phyloP scores from a whole-genome alignment of 306 rosid species.

The Prinsepia uniflora region DNA sequence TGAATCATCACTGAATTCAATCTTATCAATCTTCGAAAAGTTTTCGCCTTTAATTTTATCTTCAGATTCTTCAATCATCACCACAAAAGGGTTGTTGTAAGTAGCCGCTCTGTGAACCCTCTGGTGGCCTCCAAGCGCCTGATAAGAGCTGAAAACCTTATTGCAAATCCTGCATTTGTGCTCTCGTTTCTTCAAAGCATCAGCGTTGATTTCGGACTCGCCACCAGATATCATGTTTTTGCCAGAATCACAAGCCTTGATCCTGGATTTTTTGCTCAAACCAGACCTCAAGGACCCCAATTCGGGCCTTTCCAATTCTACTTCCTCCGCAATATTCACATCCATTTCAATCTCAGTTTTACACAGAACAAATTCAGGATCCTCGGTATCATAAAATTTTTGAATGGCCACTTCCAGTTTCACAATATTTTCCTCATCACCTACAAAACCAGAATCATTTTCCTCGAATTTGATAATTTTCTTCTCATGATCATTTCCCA shows the following conservation, averaged over 20 bases:
- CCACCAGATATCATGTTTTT: conserved; percentile 2
- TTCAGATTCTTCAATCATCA: conserved; percentile 8
- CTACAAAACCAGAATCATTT: conserved; percentile 20
- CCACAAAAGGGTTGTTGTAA: neutral
- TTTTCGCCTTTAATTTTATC: neutral
- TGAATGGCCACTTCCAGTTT: conserved; percentile 1
- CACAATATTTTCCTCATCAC: neutral
- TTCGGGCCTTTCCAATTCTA: neutral
- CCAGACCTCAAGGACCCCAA: conserved; percentile 13
- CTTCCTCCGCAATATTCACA: neutral
- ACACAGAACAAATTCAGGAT: neutral
- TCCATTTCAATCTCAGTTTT: conserved; percentile 5
- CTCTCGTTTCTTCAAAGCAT: conserved; percentile 20
- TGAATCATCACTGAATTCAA: conserved; percentile 11
- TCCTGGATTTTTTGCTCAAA: conserved; percentile 16
- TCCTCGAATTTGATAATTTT: conserved; percentile 9
- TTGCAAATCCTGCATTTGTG: conserved; percentile 37
- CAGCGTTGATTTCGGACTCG: conserved; percentile 15
- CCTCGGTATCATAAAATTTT: neutral
- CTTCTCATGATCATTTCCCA: conserved; percentile 10
- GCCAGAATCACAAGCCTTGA: conserved; percentile 20
- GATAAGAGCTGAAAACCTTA: conserved; percentile 29
- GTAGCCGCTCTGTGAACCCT: conserved; percentile 21
- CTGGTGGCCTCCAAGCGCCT: conserved; percentile 44
- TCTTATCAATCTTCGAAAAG: conserved; percentile 11